Percentiles rank a stretch among this genome's conserved stretches.
Evolutionary conservation across 2,329 filamentous ascomycete genomes (phyloP).

Genomic region (Aspergillus luchuensis): DNA sequence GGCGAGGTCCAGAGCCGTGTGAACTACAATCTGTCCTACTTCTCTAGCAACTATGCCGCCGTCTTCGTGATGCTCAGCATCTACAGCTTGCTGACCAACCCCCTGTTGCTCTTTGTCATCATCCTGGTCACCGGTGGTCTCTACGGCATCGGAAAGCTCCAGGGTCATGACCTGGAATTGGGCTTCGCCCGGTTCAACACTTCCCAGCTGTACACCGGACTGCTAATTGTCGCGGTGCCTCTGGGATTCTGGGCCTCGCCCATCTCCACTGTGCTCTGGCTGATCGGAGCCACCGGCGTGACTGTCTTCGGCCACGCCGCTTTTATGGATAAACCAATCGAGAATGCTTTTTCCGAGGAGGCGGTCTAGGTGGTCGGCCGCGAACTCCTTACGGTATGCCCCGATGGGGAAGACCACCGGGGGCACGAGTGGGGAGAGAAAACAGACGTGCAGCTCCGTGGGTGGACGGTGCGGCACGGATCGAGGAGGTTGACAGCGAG

Average conservation of each 20-base stretch:
- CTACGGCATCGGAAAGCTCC: constrained; percentile 87
- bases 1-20: constrained; percentile 84
- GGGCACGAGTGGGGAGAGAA: constrained; percentile 71
- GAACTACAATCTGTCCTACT: constrained; percentile 96
- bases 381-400: constrained; percentile 91
- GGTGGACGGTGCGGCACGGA: constrained; percentile 48
- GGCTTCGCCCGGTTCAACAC: constrained; percentile 80
- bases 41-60: constrained; percentile 96
- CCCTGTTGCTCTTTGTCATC: constrained; percentile 86
- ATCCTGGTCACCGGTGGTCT: constrained; percentile 82
- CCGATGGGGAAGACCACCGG: constrained; percentile 99
- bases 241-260: constrained; percentile 83
- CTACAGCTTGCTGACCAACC: constrained; percentile 90
- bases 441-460: constrained; percentile 57
- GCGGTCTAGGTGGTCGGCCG: constrained; percentile 99
- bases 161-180: constrained; percentile 84
- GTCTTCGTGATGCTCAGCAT: constrained; percentile 94
- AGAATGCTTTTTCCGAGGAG: constrained; percentile 99
- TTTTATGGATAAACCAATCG: constrained; percentile 97
- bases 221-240: constrained; percentile 80
- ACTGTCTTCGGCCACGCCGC: constrained; percentile 92
- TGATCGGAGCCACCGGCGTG: constrained; percentile 92
- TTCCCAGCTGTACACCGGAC: constrained; percentile 89
- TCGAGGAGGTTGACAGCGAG: constrained; percentile 44
- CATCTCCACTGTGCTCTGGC: constrained; percentile 84